Evolutionary conservation across 768 basidiomycete species (phyloP), one percentile per base, ranked within the genome.

Genomic region (Neoboletus magnificus): DNA sequence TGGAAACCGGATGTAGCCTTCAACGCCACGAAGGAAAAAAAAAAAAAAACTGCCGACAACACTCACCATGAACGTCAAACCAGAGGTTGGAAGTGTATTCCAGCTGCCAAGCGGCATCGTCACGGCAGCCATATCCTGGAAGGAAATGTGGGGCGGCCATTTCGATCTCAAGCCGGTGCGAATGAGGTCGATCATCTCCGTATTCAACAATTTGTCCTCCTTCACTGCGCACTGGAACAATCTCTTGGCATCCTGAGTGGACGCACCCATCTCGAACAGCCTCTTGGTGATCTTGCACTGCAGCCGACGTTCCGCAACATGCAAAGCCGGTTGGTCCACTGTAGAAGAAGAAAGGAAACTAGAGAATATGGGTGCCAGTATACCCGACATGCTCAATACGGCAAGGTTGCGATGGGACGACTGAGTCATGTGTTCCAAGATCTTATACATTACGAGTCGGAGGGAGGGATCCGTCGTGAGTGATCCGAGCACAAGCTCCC

Each of bases 91-190:
- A 42, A 91, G 68, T 0, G 81, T 80, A 55, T 78, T 80, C 35
- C 70, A 66, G n/a, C 69, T 73, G n/a, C 76, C 73, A 43, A 83
- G 79, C 1, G 71, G 69, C 32, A 86, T 66, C 4, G 76, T 72
- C 7, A 91, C 59, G 10, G 80, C 72, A 3, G 86, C 80, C 6
- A 73, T 67, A 2, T 79, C 78, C 65, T 84, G 83, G 62, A 92
- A 72, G 3, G 83, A 87, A 56, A 93, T 80, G 65, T 93, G 91
- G 53, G 84, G 81, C 1, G 87, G 83, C 91, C 91, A 93, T 33
- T 83, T 79, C 37, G 84, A 83, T 67, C 82, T 86, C 78, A 89
- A 85, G 3, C 82, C 84, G 44, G 80, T 77, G 8, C 87, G 81
- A 50, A 93, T 77, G 27, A 91, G 70, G 42, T 90, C 89, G 43